A percentile compares a stretch with the other conserved stretches of the same genome.
These are phyloP conservation scores for Marvania coccoides DNA, from an alignment of 139 green algal genomes.

Conservation along the genomic window DNA sequence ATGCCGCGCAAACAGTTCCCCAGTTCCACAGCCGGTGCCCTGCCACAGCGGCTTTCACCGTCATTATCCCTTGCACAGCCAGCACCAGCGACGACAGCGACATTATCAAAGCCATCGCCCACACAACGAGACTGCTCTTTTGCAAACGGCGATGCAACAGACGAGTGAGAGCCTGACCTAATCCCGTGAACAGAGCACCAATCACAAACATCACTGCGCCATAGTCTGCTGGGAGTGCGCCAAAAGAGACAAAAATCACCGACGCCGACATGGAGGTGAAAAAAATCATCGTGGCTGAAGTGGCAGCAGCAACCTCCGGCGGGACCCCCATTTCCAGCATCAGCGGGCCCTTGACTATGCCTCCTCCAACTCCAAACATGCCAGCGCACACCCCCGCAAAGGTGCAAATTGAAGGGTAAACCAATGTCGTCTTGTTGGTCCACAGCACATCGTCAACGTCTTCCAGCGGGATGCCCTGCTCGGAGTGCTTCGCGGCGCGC, in stretches of 20 bases:
- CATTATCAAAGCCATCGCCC: constrained; percentile 25
- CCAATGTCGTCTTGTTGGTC: constrained; percentile 33
- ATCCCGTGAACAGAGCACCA: constrained; percentile 27
- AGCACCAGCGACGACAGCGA: background rate
- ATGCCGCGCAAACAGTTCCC: no score
- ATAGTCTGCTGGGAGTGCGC: constrained; percentile 29
- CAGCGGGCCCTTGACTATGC: constrained; percentile 55
- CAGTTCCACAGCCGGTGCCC: no score
- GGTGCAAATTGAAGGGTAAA: constrained; percentile 46
- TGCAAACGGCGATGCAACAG: background rate
- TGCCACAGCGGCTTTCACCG: no score
- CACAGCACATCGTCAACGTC: constrained; percentile 36
- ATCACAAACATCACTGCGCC: constrained; percentile 19
- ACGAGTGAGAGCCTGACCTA: constrained; percentile 23
- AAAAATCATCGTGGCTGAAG: constrained; percentile 45
- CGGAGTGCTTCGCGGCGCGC: background rate
- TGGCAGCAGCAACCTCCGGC: constrained; percentile 52
- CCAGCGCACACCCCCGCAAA: constrained; percentile 52
- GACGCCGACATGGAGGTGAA: constrained; percentile 48
- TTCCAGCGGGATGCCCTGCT: background rate
- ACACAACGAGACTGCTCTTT: constrained; percentile 20
- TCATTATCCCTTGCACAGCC: background rate
- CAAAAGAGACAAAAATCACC: constrained; percentile 44
- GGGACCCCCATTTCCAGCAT: constrained; percentile 55
- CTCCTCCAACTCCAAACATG: constrained; percentile 61